A percentile compares a stretch with the other conserved stretches of the same genome.
These are phyloP conservation scores for Acarospora socialis DNA, from an alignment of 2,329 filamentous ascomycete species.

Conservation along the genomic window DNA sequence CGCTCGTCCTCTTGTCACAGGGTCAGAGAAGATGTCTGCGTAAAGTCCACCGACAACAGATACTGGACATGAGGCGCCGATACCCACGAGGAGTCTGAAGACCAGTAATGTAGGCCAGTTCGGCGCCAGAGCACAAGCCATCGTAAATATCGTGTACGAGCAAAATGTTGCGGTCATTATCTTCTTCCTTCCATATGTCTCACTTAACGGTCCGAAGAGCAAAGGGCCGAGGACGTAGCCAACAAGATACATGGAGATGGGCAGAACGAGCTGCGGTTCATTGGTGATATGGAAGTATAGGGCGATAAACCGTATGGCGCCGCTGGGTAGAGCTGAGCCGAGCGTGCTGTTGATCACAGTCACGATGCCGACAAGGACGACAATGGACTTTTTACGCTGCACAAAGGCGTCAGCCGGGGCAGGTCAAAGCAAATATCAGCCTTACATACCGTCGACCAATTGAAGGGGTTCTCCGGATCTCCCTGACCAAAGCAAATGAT, in stretches of 20 bases:
- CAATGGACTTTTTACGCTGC: conserved; percentile 8
- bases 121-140: conserved; percentile 29
- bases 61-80: conserved; percentile 27
- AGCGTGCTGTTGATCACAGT: conserved; percentile 2
- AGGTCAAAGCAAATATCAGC: background rate
- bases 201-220: conserved; percentile 21
- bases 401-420: no score
- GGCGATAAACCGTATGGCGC: conserved; percentile 2
- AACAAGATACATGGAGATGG: conserved; percentile 36
- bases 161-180: no score
- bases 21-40: conserved; percentile 31
- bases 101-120: conserved; percentile 27
- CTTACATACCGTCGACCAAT: conserved; percentile 4
- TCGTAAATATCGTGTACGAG: conserved; percentile 26
- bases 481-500: background rate
- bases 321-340: conserved; percentile 2
- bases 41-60: conserved; percentile 32
- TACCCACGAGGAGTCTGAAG: conserved; percentile 30
- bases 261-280: conserved; percentile 27
- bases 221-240: conserved; percentile 37
- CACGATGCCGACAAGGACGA: conserved; percentile 12
- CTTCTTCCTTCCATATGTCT: conserved; percentile 27
- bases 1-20: conserved; percentile 21
- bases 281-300: conserved; percentile 10
- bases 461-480: conserved; percentile 4